Conservation (phyloP, 257 asterid genomes). For the Solanum phureja region DNA sequence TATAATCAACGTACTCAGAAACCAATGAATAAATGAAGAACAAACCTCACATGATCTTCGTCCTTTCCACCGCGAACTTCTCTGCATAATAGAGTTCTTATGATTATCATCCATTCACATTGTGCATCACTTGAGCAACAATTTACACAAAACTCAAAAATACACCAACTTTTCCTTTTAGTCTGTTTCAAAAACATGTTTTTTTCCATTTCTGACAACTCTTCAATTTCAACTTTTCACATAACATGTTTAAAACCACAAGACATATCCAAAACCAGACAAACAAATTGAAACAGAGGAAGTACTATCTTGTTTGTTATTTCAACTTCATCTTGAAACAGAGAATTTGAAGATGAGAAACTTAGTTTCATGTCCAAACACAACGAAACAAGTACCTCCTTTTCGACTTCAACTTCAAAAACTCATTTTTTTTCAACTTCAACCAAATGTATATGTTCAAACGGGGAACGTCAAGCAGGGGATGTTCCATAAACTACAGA, state of each 20-base stretch:
- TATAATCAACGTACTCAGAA: not conserved
- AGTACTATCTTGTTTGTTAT: too few species aligned
- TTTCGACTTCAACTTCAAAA: not conserved
- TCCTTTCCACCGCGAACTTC: conserved; percentile 13
- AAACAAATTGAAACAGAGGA: not conserved
- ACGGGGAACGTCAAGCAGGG: not conserved
- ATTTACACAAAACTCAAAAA: not conserved
- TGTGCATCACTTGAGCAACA: not conserved
- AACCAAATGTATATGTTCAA: not conserved
- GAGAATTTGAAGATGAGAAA: too few species aligned
- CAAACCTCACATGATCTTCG: conserved; percentile 45
- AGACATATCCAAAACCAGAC: not conserved
- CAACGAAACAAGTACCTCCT: not conserved
- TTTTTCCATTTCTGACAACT: too few species aligned
- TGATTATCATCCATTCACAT: not conserved
- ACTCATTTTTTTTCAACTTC: not conserved
- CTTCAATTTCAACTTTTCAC: not conserved
- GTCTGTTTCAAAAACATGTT: not conserved
- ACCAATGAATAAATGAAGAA: not conserved
- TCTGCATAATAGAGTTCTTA: conserved; percentile 28
- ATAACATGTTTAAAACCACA: too few species aligned
- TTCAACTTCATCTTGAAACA: not conserved
- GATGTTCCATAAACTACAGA: not conserved
- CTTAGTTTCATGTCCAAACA: not conserved
- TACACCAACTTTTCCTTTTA: not conserved